Conservation (phyloP, 176 grass and related monocot species). For the Bonia amplexicaulis region DNA sequence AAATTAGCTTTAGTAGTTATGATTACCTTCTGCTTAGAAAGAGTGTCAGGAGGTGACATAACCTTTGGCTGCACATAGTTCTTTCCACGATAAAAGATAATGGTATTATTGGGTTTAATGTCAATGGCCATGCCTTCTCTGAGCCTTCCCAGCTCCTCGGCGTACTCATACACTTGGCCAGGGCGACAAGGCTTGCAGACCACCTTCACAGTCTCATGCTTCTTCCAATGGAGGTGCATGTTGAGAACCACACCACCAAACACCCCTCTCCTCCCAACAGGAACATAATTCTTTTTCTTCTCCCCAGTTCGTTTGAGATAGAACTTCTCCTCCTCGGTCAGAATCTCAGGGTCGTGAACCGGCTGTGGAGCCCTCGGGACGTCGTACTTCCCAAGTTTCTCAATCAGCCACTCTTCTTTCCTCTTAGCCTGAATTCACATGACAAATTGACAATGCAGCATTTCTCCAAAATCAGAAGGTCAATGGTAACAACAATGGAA, state of each 20-base stretch:
- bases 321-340: constrained; percentile 69
- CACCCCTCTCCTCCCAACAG: constrained; percentile 69
- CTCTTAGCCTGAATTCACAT: constrained; percentile 56
- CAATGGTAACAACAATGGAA: background rate
- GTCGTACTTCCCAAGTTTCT: constrained; percentile 80
- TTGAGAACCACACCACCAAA: constrained; percentile 85
- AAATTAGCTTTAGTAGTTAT: background rate
- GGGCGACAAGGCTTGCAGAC: constrained; percentile 62
- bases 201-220: constrained; percentile 69
- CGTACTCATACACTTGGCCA: constrained; percentile 66
- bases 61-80: constrained; percentile 71
- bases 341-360: constrained; percentile 65
- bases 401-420: constrained; percentile 84
- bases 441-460: background rate
- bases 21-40: constrained; percentile 77
- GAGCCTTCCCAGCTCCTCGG: constrained; percentile 50
- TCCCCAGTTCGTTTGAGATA: constrained; percentile 63
- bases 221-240: constrained; percentile 90
- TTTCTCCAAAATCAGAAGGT: background rate
- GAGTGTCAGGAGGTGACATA: constrained; percentile 67
- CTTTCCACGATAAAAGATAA: constrained; percentile 77
- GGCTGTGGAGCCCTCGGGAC: constrained; percentile 21
- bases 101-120: constrained; percentile 59
- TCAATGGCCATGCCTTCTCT: constrained; percentile 62
- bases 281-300: constrained; percentile 72